Percentiles rank a stretch among this genome's conserved stretches.
These are phyloP conservation scores for Circinella umbellata DNA, from an alignment of 371 early-diverging fungal genomes.

Conservation along the genomic window DNA sequence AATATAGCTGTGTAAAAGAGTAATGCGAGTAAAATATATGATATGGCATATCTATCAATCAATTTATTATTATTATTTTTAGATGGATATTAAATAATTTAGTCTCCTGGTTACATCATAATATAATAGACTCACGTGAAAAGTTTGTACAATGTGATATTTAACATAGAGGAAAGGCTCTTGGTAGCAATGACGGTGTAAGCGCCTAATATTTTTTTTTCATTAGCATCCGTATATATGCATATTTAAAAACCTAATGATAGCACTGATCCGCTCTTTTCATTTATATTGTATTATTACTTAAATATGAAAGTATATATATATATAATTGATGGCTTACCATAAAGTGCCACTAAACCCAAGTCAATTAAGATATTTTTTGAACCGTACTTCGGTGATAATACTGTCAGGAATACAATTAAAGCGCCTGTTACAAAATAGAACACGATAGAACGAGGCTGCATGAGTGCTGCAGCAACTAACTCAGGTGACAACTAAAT, in stretches of 20 bases:
- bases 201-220: slow-evolving; percentile 47
- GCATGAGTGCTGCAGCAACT: slow-evolving; percentile 53
- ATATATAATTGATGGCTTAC: slow-evolving; percentile 29
- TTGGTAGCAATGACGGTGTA: slow-evolving; percentile 75
- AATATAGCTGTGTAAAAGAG: slow-evolving; percentile 69
- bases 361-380: slow-evolving; percentile 64
- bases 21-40: slow-evolving; percentile 66
- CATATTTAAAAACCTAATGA: too few relatives aligned
- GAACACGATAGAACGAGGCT: slow-evolving; percentile 59
- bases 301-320: neutral
- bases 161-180: slow-evolving; percentile 65
- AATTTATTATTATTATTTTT: neutral
- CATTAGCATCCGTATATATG: neutral
- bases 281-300: neutral
- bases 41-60: slow-evolving; percentile 55
- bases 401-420: slow-evolving; percentile 34
- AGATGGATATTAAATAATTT: neutral
- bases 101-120: too few relatives aligned
- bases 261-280: neutral
- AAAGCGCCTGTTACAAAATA: slow-evolving; percentile 40
- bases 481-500: slow-evolving; percentile 58
- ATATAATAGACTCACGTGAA: slow-evolving; percentile 40
- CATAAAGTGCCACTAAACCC: slow-evolving; percentile 64
- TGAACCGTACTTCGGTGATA: slow-evolving; percentile 52
- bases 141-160: slow-evolving; percentile 56